phyloP scores from a whole-genome alignment of 306 rosid genomes.

The Quercus parvula region DNA sequence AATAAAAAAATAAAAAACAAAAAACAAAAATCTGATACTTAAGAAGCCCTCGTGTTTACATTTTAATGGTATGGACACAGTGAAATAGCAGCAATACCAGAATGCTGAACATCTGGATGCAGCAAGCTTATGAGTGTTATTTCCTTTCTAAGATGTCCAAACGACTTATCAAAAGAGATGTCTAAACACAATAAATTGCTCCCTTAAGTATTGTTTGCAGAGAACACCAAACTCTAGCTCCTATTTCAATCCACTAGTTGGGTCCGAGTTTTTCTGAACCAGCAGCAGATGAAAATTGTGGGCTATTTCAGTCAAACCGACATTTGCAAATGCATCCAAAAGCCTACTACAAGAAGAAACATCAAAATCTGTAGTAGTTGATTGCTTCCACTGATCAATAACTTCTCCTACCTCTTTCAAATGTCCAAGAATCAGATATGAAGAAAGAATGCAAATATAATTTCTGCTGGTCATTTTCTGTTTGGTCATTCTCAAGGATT shows the following conservation, averaged over 20 bases:
- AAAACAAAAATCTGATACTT: not conserved
- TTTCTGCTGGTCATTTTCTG: conserved; percentile 86
- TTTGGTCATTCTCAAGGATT: conserved; percentile 68
- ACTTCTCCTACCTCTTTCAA: conserved; percentile 64
- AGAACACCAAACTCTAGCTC: not conserved
- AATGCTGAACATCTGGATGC: not conserved
- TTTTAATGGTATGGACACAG: not conserved
- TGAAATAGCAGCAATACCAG: not conserved
- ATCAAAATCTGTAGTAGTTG: conserved; percentile 57
- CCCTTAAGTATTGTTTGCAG: not conserved
- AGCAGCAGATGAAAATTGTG: conserved; percentile 48
- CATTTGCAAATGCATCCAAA: conserved; percentile 55
- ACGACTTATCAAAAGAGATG: no score
- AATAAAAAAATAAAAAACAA: not conserved
- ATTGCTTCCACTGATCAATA: conserved; percentile 83
- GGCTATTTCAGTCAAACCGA: conserved; percentile 51
- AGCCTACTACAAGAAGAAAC: conserved; percentile 50
- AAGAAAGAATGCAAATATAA: conserved; percentile 64
- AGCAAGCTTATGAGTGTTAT: not conserved
- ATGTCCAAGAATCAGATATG: conserved; percentile 75
- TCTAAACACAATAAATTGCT: not conserved
- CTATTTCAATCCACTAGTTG: not conserved
- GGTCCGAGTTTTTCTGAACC: conserved; percentile 52
- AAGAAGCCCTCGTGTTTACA: not conserved
- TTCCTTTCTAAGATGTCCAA: not conserved